phyloP scores from a whole-genome alignment of 441 rosid species.

The Viola pubescens region DNA sequence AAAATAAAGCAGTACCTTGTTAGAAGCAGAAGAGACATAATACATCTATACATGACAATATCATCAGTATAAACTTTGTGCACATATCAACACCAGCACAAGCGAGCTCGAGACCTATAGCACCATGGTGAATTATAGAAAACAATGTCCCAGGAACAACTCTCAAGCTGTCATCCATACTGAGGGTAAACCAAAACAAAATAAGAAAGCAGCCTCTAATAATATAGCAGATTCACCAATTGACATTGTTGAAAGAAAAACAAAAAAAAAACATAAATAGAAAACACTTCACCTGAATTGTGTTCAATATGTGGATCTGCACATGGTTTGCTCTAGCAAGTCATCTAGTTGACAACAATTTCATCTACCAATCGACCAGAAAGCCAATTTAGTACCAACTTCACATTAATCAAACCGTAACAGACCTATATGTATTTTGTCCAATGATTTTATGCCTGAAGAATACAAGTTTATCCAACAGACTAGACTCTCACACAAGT shows the following conservation, averaged over 20 bases:
- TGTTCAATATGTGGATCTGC: slow-evolving; percentile 31
- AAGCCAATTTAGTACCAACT: slow-evolving; percentile 36
- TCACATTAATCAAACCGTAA: slow-evolving; percentile 17
- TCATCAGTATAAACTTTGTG: slow-evolving; percentile 7
- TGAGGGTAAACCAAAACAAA: slow-evolving; percentile 14
- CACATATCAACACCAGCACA: slow-evolving; percentile 13
- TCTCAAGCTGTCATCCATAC: slow-evolving; percentile 31
- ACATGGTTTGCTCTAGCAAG: slow-evolving; percentile 52
- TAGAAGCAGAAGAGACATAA: slow-evolving; percentile 1
- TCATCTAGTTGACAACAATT: slow-evolving; percentile 48
- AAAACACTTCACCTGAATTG: slow-evolving; percentile 37
- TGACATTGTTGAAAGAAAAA: slow-evolving; percentile 3
- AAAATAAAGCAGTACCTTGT: background rate
- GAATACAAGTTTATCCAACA: background rate
- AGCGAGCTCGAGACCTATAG: slow-evolving; percentile 10
- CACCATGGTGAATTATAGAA: slow-evolving; percentile 27
- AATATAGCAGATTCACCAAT: slow-evolving; percentile 11
- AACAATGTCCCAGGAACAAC: slow-evolving; percentile 22
- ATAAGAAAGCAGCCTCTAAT: slow-evolving; percentile 15
- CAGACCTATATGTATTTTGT: slow-evolving; percentile 17
- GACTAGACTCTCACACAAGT: slow-evolving; percentile 4
- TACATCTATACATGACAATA: slow-evolving; percentile 5
- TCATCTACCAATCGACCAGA: slow-evolving; percentile 62
- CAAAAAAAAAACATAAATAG: slow-evolving; percentile 15
- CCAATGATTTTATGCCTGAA: background rate